phyloP scores from a whole-genome alignment of 345 rosid genomes.

The Firmiana major region DNA sequence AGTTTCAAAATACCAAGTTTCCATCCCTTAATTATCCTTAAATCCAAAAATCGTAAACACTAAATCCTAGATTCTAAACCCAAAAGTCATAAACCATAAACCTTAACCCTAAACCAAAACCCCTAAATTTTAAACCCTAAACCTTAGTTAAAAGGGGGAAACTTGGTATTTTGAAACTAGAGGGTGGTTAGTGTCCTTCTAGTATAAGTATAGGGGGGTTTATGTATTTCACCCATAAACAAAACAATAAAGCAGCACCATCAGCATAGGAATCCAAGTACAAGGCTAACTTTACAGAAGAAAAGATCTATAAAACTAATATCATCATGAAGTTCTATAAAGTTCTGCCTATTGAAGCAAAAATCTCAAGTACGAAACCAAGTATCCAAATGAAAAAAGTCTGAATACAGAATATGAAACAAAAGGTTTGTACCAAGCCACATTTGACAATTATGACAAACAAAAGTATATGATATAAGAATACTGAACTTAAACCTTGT shows the following conservation, averaged over 20 bases:
- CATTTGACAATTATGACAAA: neutral
- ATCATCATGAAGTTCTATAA: neutral
- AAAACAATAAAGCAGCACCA: neutral
- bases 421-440: neutral
- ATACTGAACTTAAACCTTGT: neutral
- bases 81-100: too few relatives aligned
- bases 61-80: too few relatives aligned
- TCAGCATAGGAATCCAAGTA: neutral
- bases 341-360: neutral
- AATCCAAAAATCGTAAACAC: too few relatives aligned
- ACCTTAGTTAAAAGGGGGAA: too few relatives aligned
- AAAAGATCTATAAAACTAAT: neutral
- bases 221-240: too few relatives aligned
- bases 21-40: too few relatives aligned
- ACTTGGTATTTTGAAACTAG: too few relatives aligned
- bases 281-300: neutral
- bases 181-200: too few relatives aligned
- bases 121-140: too few relatives aligned
- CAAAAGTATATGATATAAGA: neutral
- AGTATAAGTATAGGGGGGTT: too few relatives aligned
- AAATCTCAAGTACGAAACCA: constrained; percentile 1
- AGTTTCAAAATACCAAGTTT: too few relatives aligned
- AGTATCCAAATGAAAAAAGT: neutral
- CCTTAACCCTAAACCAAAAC: too few relatives aligned
- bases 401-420: neutral